These are phyloP conservation scores for Apiospora malaysiana DNA, from an alignment of 2,329 filamentous ascomycete species.

Conservation along the genomic window DNA sequence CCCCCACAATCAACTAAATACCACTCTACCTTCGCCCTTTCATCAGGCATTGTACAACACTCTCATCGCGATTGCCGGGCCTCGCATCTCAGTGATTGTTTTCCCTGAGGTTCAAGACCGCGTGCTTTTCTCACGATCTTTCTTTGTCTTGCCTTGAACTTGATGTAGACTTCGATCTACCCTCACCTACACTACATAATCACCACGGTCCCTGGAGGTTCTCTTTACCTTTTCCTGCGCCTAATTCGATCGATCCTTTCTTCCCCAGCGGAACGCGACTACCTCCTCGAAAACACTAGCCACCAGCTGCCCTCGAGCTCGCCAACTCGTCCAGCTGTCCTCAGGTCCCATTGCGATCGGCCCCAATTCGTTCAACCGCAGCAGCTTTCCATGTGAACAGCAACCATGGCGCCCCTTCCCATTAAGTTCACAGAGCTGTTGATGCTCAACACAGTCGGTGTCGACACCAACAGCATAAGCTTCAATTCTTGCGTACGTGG, in stretches of 20 bases:
- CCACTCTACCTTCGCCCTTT: slow-evolving; percentile 6
- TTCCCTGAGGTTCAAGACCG: slow-evolving; percentile 19
- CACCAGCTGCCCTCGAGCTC: background rate
- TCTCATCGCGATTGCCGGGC: slow-evolving; percentile 21
- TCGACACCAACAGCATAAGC: slow-evolving; percentile 65
- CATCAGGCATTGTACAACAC: slow-evolving; percentile 21
- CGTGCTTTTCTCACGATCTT: slow-evolving; percentile 18
- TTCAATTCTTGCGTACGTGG: slow-evolving; percentile 84
- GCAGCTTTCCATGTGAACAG: slow-evolving; percentile 37
- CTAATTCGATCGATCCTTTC: slow-evolving; percentile 17
- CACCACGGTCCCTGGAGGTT: slow-evolving; percentile 21
- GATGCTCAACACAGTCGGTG: slow-evolving; percentile 62
- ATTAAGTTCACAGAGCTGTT: slow-evolving; percentile 94
- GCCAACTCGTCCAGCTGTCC: slow-evolving; percentile 10
- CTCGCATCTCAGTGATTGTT: slow-evolving; percentile 20
- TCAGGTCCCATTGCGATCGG: slow-evolving; percentile 10
- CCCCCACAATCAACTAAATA: slow-evolving; percentile 9
- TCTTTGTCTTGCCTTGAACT: slow-evolving; percentile 8
- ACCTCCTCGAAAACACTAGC: background rate
- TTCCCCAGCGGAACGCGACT: slow-evolving; percentile 17
- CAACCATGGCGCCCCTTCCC: slow-evolving; percentile 72
- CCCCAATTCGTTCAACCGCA: background rate
- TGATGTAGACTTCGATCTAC: slow-evolving; percentile 9
- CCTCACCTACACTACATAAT: slow-evolving; percentile 13
- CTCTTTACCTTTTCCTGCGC: slow-evolving; percentile 18